Base-by-base conservation (phyloP, 495 filamentous ascomycete species). In the Chaetomidium leptoderma region DNA sequence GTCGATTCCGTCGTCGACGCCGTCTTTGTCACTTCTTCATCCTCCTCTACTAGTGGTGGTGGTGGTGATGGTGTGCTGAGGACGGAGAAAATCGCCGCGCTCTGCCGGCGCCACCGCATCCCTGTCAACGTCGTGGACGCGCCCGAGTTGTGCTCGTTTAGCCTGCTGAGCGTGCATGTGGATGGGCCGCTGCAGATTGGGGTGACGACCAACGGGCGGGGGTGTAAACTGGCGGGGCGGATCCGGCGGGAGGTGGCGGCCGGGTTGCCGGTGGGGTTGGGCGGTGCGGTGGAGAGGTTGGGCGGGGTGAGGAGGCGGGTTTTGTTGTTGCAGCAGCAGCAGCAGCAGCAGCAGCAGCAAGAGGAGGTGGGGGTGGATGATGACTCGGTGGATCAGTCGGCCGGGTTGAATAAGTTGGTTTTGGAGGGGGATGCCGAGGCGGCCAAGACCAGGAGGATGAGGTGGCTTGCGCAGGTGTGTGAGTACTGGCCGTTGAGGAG, bases 401-500 rank as follows among this genome's bases (percentile, higher is more conserved):
- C 90, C 0, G 81, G 78, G 0, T 96, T 98, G 72, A 98, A 98
- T 68, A 83, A 83, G 52, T 73, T 97, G 0, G 80, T 97, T 9
- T 75, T 74, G 10, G 87, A 90, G 47, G 80, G 81, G 53, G 90
- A 92, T 63, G 70, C 79, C 5, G 85, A 89, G 46, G 88, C 87
- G 2, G 83, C 83, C 8, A 91, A 88, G 71, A 90, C 81, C 17
- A 78, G 95, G 48, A 79, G 93, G 39, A 91, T 95, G 76, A 83
- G 93, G 24, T 98, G 95, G 95, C 73, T 98, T 3, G 83, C 86
- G 17, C 93, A 98, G 68, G 92, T 98, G 17, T 98, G 95, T 78
- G 93, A 98, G 76, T 98, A 98, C 72, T 98, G 95, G 95, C 92
- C 93, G 2, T 77, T 98, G 21, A 83, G 82, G 43, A 83, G 88